Conservation (phyloP, 768 basidiomycete species). For the Auriscalpium vulgare region DNA sequence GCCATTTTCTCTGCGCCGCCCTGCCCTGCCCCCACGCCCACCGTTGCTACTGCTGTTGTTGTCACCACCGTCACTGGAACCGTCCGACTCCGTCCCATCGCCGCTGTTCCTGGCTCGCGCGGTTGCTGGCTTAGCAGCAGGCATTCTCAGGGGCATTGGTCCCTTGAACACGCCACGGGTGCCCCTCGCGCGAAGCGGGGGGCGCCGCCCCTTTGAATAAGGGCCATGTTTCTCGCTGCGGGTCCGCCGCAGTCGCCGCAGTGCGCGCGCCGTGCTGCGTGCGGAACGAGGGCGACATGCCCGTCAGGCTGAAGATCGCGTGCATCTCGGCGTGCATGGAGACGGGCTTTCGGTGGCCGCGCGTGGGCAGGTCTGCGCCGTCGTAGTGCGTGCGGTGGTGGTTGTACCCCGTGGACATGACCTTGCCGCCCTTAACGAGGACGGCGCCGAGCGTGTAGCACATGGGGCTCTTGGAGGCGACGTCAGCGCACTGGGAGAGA, state of each 20-base stretch:
- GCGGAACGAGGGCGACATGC: constrained; percentile 44
- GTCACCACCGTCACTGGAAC: constrained; percentile 7
- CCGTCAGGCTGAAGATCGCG: constrained; percentile 43
- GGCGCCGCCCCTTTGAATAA: constrained; percentile 13
- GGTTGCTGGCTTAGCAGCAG: neutral
- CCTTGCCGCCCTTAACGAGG: constrained; percentile 47
- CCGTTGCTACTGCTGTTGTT: neutral
- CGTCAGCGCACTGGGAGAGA: constrained; percentile 40
- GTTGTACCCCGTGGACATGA: constrained; percentile 45
- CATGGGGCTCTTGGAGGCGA: constrained; percentile 44
- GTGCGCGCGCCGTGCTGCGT: constrained; percentile 32
- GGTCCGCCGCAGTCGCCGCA: constrained; percentile 18
- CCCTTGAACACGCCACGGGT: constrained; percentile 5
- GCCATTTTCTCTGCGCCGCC: neutral
- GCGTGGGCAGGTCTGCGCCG: constrained; percentile 30
- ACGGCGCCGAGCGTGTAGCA: constrained; percentile 39
- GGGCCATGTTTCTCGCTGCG: constrained; percentile 14
- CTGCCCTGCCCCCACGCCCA: neutral
- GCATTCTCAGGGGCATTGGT: neutral
- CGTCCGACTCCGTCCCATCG: neutral
- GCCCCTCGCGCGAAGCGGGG: constrained; percentile 13
- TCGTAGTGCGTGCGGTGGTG: constrained; percentile 49
- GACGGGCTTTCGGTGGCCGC: constrained; percentile 35
- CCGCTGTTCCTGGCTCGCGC: neutral
- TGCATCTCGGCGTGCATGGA: constrained; percentile 61